Conservation (phyloP, 352 stramenopile species). For the Phytophthora constricta region DNA sequence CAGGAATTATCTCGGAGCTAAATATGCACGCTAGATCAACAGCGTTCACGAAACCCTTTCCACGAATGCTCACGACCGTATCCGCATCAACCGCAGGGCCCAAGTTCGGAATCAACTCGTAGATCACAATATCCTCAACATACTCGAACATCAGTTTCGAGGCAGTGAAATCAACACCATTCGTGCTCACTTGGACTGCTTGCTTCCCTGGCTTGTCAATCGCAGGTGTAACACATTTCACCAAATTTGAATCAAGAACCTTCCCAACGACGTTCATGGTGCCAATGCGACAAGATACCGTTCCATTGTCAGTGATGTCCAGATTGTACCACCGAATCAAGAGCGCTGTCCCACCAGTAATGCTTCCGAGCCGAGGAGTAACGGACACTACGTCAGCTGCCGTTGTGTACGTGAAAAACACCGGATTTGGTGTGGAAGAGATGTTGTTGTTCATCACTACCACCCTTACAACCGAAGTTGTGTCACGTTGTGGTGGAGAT, state of each 20-base stretch:
- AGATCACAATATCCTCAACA: constrained; percentile 48
- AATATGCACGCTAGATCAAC: constrained; percentile 68
- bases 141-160: constrained; percentile 58
- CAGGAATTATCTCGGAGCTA: constrained; percentile 38
- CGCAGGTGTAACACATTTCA: constrained; percentile 57
- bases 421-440: constrained; percentile 61
- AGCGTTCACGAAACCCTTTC: constrained; percentile 65
- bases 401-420: constrained; percentile 85
- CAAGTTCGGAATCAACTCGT: constrained; percentile 54
- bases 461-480: constrained; percentile 48
- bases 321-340: constrained; percentile 68
- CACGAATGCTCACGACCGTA: constrained; percentile 71
- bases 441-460: constrained; percentile 77
- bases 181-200: constrained; percentile 63
- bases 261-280: constrained; percentile 30
- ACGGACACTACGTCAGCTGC: constrained; percentile 58
- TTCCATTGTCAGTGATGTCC: constrained; percentile 43
- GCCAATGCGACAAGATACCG: constrained; percentile 60
- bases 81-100: constrained; percentile 60
- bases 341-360: constrained; percentile 58
- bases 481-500: constrained; percentile 55
- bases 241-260: constrained; percentile 39
- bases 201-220: constrained; percentile 31
- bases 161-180: constrained; percentile 58
- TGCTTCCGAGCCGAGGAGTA: constrained; percentile 54